Evolutionary conservation across 441 rosid species (phyloP), one percentile per base, ranked within the genome.

Genomic region (Bocquillonia castaneifolia): DNA sequence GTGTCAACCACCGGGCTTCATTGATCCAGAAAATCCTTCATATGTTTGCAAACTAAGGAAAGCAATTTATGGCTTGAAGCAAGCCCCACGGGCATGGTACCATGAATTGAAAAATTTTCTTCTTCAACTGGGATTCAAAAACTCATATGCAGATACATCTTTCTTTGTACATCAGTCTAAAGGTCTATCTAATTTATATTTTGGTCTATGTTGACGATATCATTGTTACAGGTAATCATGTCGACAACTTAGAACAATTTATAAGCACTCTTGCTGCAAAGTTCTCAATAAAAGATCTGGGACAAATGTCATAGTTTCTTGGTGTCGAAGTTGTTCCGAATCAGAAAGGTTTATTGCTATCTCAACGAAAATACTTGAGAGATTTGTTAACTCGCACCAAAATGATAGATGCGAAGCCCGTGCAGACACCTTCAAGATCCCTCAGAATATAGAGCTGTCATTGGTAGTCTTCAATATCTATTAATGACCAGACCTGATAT

Each of bases 231-330:
- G 28, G 57, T 4, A 7, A 20, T 28, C 26, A 53, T 23, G 12
- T 15, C 0, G 26, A 26, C 15, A 7, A 26, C 12, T 53, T 3
- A 9, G n/a, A n/a, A n/a, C n/a, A 15, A 2, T 20, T 67, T 57
- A 0, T 28, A 3, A 17, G 42, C 0, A 1, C 3, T 0, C 18
- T 56, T 7, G 52, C 4, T 6, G 3, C 7, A 0, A 2, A 20
- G 1, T 39, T 53, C 2, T 67, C 54, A 2, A 13, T 67, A 2
- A 67, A 67, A 42, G 71, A 18, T 37, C 63, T 39, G 15, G 29
- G 50, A 0, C 0, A 0, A 8, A 1, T 50, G 0, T 10, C 25
- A 1, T 56, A 23, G 12, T 56, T 42, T 26, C 6, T 56, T 0
- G 51, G 70, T 0, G 28, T 53, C 1, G 34, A 65, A 42, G 53